Evolutionary conservation across 805 yeast species (phyloP), one percentile per base, ranked within the genome.

Genomic region (Spathaspora arborariae): DNA sequence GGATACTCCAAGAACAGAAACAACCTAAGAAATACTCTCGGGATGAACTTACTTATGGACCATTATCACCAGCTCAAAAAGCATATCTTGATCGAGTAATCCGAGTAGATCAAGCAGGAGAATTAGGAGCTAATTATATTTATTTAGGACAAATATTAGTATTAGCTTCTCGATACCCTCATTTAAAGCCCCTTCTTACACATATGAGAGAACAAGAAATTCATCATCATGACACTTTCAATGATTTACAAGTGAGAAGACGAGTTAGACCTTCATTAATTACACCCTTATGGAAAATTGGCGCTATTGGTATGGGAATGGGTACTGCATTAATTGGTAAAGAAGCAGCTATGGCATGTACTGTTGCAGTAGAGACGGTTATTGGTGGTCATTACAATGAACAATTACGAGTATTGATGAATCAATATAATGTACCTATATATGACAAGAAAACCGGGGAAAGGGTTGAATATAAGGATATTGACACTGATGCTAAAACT

Each of bases 201-300:
- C 97, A 94, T 62, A 94, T 94, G 99, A 91, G 98, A 98, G 96
- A 91, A 27, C 98, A 94, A 64, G 99, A 94, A 58, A 75, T 92
- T 30, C 89, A 84, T 56, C 99, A 94, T 59, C 96, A 89, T 61
- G 68, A 78, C 51, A 87, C 96, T 0, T 94, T 94, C 69, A 85
- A 94, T 62, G 64, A 74, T 2, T 70, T 92, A 22, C 98, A 92
- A 62, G 69, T 77, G 1, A 74, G 78, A 49, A 81, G 87, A 53
- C 72, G 97, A 42, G 96, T 91, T 1, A 79, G 99, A 56, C 99
- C 99, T 2, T 88, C 97, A 0, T 57, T 94, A 13, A 65, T 94
- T 36, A 91, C 98, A 0, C 99, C 99, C 1, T 57, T 88, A 1
- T 94, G 99, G 99, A 90, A 87, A 62, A 65, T 79, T 0, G 98